Evolutionary conservation across 768 basidiomycete genomes (phyloP).

Genomic region (Pluteus cervinus): DNA sequence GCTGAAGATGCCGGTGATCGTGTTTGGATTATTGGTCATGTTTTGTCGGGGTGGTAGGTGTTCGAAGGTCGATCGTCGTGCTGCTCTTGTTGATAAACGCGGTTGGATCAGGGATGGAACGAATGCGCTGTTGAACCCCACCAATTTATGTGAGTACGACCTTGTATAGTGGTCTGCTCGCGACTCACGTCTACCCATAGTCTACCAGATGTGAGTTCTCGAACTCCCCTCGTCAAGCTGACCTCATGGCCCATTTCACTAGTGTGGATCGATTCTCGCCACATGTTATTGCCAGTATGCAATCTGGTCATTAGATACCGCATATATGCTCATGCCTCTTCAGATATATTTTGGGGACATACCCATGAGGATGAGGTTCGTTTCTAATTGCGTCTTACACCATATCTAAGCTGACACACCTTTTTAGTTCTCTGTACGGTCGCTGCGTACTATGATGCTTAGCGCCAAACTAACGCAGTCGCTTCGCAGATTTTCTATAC

Average conservation of each 20-base stretch:
- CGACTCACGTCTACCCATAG: conserved; percentile 11
- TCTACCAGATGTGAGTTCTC: conserved; percentile 32
- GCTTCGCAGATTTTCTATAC: conserved; percentile 44
- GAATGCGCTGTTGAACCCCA: conserved; percentile 58
- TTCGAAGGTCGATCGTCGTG: neutral
- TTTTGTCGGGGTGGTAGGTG: conserved; percentile 22
- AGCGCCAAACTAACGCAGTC: too few species aligned
- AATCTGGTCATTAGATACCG: conserved; percentile 4
- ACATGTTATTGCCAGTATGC: conserved; percentile 69
- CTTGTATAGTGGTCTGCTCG: neutral
- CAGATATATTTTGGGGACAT: conserved; percentile 71
- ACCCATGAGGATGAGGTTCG: conserved; percentile 23
- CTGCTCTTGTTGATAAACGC: neutral
- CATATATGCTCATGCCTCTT: conserved; percentile 10
- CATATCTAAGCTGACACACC: conserved; percentile 47
- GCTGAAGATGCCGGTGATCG: conserved; percentile 74
- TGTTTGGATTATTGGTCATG: conserved; percentile 55
- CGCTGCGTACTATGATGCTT: too few species aligned
- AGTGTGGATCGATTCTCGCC: conserved; percentile 77
- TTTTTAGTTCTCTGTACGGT: conserved; percentile 58
- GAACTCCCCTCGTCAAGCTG: conserved; percentile 5
- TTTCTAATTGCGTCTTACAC: neutral
- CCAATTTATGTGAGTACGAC: conserved; percentile 55
- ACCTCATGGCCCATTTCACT: conserved; percentile 4
- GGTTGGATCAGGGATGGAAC: conserved; percentile 69